These are phyloP conservation scores for Fusarium secorum DNA, from an alignment of 2,329 filamentous ascomycete species.

Conservation along the genomic window DNA sequence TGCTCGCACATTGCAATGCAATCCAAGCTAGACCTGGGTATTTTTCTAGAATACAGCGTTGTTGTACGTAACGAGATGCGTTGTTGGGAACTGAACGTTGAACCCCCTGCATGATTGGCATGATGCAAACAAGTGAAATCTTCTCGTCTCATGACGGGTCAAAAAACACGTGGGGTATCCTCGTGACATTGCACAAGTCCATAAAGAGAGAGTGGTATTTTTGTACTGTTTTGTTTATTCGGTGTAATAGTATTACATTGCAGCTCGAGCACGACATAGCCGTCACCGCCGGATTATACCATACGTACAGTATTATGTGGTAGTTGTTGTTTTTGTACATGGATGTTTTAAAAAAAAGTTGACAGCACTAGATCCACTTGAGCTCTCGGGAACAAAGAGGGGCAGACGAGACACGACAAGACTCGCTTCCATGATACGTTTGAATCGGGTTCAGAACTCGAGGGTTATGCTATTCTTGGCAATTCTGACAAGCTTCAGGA, in stretches of 20 bases:
- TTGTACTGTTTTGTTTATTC: not conserved
- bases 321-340: not conserved
- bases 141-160: constrained; percentile 31
- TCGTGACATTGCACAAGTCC: constrained; percentile 1
- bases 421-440: constrained; percentile 20
- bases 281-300: constrained; percentile 25
- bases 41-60: not conserved
- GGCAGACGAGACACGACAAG: not conserved
- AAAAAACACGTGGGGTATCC: constrained; percentile 24
- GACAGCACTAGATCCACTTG: constrained; percentile 6
- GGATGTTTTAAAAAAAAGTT: not conserved
- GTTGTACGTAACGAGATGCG: constrained; percentile 25
- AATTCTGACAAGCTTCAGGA: constrained; percentile 19
- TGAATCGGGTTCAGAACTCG: not conserved
- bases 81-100: not conserved
- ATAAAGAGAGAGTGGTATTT: not conserved
- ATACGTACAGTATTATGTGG: not conserved
- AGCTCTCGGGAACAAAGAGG: constrained; percentile 2
- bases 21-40: not conserved
- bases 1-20: constrained; percentile 23
- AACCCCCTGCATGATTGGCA: not conserved
- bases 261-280: not conserved
- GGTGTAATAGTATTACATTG: not conserved
- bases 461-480: constrained; percentile 8
- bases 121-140: constrained; percentile 13